Evolutionary conservation across 441 rosid species (phyloP).

Genomic region (Adansonia rubrostipa): DNA sequence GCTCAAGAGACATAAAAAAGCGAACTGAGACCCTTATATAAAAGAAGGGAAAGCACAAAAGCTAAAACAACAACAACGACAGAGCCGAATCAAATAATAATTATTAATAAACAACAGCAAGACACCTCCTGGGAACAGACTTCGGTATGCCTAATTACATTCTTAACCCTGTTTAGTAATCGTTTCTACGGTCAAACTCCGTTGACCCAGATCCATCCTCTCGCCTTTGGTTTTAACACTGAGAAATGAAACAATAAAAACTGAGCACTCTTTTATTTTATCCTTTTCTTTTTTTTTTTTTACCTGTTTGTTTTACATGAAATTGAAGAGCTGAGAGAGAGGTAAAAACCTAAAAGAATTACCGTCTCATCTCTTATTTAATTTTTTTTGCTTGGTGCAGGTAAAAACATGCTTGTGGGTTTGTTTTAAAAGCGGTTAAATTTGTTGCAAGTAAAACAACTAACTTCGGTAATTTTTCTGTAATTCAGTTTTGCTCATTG

Average conservation of each 20-base stretch:
- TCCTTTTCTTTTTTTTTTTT: background rate
- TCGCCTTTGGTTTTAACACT: slow-evolving; percentile 31
- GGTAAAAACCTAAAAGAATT: background rate
- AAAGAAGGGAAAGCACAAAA: slow-evolving; percentile 29
- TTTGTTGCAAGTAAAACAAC: slow-evolving; percentile 39
- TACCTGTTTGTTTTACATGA: background rate
- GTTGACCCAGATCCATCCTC: slow-evolving; percentile 54
- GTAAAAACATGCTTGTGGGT: slow-evolving; percentile 28
- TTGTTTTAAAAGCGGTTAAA: slow-evolving; percentile 48
- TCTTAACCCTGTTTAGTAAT: slow-evolving; percentile 28
- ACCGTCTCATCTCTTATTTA: slow-evolving; percentile 13
- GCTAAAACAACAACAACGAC: slow-evolving; percentile 39
- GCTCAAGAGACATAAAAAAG: slow-evolving; percentile 31
- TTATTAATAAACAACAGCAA: slow-evolving; percentile 11
- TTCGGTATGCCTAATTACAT: slow-evolving; percentile 34
- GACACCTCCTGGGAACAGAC: background rate
- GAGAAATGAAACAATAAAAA: background rate
- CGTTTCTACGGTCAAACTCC: slow-evolving; percentile 43
- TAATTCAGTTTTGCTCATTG: slow-evolving; percentile 10
- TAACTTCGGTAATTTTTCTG: slow-evolving; percentile 35
- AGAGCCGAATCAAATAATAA: slow-evolving; percentile 30
- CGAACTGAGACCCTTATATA: slow-evolving; percentile 41
- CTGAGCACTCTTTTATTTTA: background rate
- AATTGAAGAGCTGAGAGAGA: background rate
- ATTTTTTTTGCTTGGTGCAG: slow-evolving; percentile 13